These are phyloP conservation scores for Ampelomyces quisqualis DNA, from an alignment of 2,329 filamentous ascomycete genomes.

Conservation along the genomic window DNA sequence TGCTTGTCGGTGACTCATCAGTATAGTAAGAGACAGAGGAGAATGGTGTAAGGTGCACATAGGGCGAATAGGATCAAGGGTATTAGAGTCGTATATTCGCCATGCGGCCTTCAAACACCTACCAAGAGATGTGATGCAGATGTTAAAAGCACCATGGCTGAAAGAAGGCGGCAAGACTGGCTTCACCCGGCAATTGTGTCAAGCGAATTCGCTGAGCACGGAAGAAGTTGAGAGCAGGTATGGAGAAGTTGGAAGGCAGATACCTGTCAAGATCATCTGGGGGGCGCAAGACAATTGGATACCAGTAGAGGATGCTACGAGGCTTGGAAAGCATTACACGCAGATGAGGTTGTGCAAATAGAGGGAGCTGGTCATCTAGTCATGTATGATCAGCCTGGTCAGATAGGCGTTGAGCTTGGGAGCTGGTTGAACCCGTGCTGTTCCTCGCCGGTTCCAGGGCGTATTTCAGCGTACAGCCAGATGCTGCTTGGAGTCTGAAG, in stretches of 20 bases:
- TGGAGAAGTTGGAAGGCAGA: conserved; percentile 10
- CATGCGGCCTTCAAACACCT: conserved; percentile 15
- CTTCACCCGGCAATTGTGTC: conserved; percentile 23
- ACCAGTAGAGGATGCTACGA: conserved; percentile 9
- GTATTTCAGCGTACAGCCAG: conserved; percentile 31
- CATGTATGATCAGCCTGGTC: conserved; percentile 21
- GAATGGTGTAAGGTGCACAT: not conserved
- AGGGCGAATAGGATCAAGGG: too few relatives aligned
- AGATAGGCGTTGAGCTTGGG: conserved; percentile 18
- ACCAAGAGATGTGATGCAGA: conserved; percentile 6
- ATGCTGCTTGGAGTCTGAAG: conserved; percentile 30
- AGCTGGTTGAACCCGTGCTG: conserved; percentile 17
- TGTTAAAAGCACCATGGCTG: conserved; percentile 19
- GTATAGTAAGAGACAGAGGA: not conserved
- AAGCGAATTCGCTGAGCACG: conserved; percentile 19
- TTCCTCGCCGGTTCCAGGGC: conserved; percentile 18
- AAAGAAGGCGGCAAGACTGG: conserved; percentile 15
- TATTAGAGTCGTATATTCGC: conserved; percentile 23
- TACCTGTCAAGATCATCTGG: conserved; percentile 24
- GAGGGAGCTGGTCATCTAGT: conserved; percentile 18
- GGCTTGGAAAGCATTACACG: conserved; percentile 16
- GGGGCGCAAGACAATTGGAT: conserved; percentile 23
- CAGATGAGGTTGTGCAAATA: conserved; percentile 14
- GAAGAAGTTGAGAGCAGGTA: conserved; percentile 19
- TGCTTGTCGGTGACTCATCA: conserved; percentile 13